Conservation (phyloP, 495 filamentous ascomycete genomes). For the Corynascus novoguineensis region DNA sequence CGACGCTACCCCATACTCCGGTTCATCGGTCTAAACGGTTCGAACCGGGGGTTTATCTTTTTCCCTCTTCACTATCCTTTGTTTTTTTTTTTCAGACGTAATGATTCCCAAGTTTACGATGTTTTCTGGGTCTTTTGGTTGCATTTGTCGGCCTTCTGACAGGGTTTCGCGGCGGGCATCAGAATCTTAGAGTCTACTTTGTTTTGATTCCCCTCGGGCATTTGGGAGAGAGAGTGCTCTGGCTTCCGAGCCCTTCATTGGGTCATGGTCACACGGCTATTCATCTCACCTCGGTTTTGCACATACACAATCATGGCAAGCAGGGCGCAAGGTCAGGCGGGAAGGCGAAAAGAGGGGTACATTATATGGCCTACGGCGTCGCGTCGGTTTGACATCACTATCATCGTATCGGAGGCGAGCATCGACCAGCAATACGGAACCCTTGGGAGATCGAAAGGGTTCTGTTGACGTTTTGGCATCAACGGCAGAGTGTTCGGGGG, state of each 20-base stretch:
- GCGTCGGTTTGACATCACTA: conserved; percentile 16
- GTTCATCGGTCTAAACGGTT: conserved; percentile 23
- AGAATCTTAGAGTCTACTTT: conserved; percentile 20
- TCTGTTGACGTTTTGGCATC: conserved; percentile 11
- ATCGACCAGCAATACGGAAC: conserved; percentile 14
- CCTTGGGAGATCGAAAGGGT: background rate
- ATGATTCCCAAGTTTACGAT: conserved; percentile 18
- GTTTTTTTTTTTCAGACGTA: conserved; percentile 13
- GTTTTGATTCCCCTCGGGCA: conserved; percentile 9
- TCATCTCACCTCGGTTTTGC: conserved; percentile 20
- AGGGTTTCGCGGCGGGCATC: conserved; percentile 8
- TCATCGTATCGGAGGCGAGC: conserved; percentile 20
- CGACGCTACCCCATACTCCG: conserved; percentile 11
- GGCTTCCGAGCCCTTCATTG: conserved; percentile 19
- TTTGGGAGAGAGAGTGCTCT: conserved; percentile 14
- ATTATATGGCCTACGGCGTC: conserved; percentile 18
- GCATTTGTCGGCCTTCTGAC: conserved; percentile 12
- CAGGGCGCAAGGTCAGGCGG: conserved; percentile 17
- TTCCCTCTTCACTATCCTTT: background rate
- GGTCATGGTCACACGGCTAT: conserved; percentile 23
- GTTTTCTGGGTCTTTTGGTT: conserved; percentile 1
- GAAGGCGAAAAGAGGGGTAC: conserved; percentile 8
- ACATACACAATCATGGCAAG: conserved; percentile 24
- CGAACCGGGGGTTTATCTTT: conserved; percentile 13
- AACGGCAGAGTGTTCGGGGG: background rate